phyloP scores from a whole-genome alignment of 805 yeast species.

The Helenozyma baotianmanensis region DNA sequence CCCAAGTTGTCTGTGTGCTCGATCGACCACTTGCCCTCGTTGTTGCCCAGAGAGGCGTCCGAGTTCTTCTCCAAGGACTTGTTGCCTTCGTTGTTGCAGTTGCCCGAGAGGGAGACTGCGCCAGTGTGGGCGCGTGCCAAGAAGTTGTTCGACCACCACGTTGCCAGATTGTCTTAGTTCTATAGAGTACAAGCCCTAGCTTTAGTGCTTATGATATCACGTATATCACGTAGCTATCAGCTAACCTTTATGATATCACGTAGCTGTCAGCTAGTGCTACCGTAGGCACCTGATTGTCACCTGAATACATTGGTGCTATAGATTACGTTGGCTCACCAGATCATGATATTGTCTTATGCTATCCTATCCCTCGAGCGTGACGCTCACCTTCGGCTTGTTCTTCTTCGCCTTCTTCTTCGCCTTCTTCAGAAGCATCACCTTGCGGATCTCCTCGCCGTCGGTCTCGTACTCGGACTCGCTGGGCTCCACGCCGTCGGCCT shows the following conservation, averaged over 20 bases:
- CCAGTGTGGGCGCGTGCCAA: slow-evolving; percentile 93
- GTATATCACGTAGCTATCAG: neutral
- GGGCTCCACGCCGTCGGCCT: slow-evolving; percentile 27
- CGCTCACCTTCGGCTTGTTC: slow-evolving; percentile 35
- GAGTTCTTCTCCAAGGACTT: slow-evolving; percentile 86
- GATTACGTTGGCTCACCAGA: no score
- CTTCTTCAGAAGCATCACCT: slow-evolving; percentile 50
- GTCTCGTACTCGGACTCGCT: slow-evolving; percentile 74
- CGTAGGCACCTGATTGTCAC: no score
- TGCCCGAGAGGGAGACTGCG: slow-evolving; percentile 75
- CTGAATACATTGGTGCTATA: no score
- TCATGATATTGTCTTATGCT: no score
- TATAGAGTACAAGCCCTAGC: neutral
- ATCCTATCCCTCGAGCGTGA: slow-evolving; percentile 44
- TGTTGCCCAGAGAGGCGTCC: slow-evolving; percentile 95
- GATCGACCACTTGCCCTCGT: slow-evolving; percentile 92
- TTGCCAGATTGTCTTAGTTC: slow-evolving; percentile 50
- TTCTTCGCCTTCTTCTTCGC: slow-evolving; percentile 34
- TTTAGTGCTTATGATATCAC: no score
- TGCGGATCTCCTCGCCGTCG: slow-evolving; percentile 63
- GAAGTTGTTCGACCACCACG: slow-evolving; percentile 78
- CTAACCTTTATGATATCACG: no score
- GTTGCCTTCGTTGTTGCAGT: slow-evolving; percentile 80
- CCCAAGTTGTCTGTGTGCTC: slow-evolving; percentile 89
- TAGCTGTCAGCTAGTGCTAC: no score